Conservation (phyloP, 345 rosid species). For the Gossypium turneri region DNA sequence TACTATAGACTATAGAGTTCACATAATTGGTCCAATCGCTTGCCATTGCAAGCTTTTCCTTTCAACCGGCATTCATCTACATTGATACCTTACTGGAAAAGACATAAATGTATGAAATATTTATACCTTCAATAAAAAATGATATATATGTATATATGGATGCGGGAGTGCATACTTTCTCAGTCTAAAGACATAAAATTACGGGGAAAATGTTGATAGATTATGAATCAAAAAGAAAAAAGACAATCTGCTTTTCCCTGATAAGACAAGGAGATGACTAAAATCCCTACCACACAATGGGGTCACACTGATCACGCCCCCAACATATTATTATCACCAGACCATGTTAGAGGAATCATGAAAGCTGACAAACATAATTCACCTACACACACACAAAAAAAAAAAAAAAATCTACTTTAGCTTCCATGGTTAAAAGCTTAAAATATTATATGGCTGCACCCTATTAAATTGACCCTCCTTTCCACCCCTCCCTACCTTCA, state of each 20-base stretch:
- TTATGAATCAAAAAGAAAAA: constrained; percentile 1
- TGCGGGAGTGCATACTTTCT: constrained; percentile 18
- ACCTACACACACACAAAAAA: constrained; percentile 1
- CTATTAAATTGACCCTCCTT: constrained; percentile 23
- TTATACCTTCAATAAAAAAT: neutral
- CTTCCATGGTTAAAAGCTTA: constrained; percentile 18
- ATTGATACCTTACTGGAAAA: neutral
- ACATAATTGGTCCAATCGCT: constrained; percentile 7
- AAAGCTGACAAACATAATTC: constrained; percentile 43
- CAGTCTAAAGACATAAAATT: constrained; percentile 32
- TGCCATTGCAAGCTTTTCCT: neutral
- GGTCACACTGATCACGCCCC: constrained; percentile 49
- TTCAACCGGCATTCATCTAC: neutral
- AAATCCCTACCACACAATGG: constrained; percentile 43
- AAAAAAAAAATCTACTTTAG: constrained; percentile 1
- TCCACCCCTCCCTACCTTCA: constrained; percentile 2
- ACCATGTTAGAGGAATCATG: constrained; percentile 54
- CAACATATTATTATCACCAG: constrained; percentile 56
- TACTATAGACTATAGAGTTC: constrained; percentile 17
- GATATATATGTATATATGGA: neutral
- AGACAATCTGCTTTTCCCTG: neutral
- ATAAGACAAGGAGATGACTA: constrained; percentile 15
- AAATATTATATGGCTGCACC: neutral
- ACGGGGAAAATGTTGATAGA: constrained; percentile 10
- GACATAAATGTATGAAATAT: neutral